Evolutionary conservation across 352 stramenopile genomes (phyloP).

Genomic region (Pythium oligandrum): DNA sequence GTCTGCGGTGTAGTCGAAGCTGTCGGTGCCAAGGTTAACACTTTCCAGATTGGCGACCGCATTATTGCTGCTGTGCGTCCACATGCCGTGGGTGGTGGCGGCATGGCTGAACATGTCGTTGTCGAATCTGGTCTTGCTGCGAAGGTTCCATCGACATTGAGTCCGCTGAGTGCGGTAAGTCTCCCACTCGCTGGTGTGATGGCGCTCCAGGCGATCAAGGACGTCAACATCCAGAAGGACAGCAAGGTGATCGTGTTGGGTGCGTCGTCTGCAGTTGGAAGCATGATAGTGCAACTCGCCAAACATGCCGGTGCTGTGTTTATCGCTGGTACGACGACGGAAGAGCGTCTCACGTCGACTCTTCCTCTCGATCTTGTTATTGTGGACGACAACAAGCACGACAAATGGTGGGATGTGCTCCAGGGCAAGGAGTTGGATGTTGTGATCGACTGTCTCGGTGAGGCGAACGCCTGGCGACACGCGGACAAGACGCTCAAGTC

Average conservation of each 20-base stretch:
- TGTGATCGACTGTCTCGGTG: conserved; percentile 33
- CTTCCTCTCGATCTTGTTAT: conserved; percentile 38
- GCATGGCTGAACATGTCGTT: conserved; percentile 26
- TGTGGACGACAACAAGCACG: conserved; percentile 20
- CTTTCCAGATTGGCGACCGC: conserved; percentile 28
- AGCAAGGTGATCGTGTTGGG: conserved; percentile 71
- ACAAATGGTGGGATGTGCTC: conserved; percentile 32
- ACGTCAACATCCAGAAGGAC: conserved; percentile 23
- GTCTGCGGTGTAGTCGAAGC: conserved; percentile 33
- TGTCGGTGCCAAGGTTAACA: conserved; percentile 15
- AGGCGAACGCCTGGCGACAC: conserved; percentile 16
- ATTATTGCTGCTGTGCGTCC: conserved; percentile 22
- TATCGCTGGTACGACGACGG: conserved; percentile 46
- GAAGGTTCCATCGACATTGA: conserved; percentile 17
- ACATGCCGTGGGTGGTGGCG: conserved; percentile 5
- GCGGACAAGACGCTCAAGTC: conserved; percentile 16
- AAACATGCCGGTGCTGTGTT: conserved; percentile 40
- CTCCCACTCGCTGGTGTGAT: conserved; percentile 25
- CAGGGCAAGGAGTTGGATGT: conserved; percentile 19
- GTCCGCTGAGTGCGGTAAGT: conserved; percentile 12
- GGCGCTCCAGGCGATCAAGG: conserved; percentile 25
- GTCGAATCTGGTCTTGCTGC: conserved; percentile 16
- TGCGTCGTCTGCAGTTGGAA: conserved; percentile 59
- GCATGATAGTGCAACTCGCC: conserved; percentile 59
- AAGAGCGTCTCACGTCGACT: conserved; percentile 25